Evolutionary conservation across 2,329 filamentous ascomycete species (phyloP), one percentile per base, ranked within the genome.

Genomic region (Alternaria infectoria): DNA sequence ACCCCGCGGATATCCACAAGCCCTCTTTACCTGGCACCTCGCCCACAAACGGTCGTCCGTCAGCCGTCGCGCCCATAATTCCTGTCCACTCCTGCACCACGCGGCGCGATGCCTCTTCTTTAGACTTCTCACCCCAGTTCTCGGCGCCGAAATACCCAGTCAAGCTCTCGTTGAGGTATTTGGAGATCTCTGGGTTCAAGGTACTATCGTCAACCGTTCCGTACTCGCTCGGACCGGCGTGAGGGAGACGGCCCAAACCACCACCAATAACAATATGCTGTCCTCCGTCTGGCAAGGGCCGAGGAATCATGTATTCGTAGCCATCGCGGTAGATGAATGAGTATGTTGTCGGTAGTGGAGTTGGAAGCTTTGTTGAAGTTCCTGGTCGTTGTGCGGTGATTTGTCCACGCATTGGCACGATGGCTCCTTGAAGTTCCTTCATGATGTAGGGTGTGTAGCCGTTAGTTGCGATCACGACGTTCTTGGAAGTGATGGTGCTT

Each of bases 241-340:
- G 68, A 0, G 78, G 73, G 3, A 82, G 78, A 49, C 80, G 80
- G 0, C 75, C 80, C 6, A 87, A 74, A 0, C 86, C 88, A 15
- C 89, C 89, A 1, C 89, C 89, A 13, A 91, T 89, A 28, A 91
- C 78, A 26, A 91, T 84, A 59, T 87, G 84, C 25, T 86, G 84
- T 3, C 76, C 79, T 6, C 70, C 73, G 1, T 68, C 61, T 4
- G 67, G 17, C 0, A 73, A 49, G 0, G 85, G 85, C 1, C 87
- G 82, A 2, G 86, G 83, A 9, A 91, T 86, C 83, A 91, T 87
- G 75, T 91, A 92, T 64, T 91, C 90, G 71, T 89, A 91, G 0
- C 89, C 87, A 23, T 80, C 77, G 2, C 82, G 81, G 71, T 88
- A 88, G 25, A 90, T 86, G 67, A 91, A 88, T 19, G 84, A 88